Evolutionary conservation across 768 basidiomycete species (phyloP), one percentile per base, ranked within the genome.

Genomic region (Suillus decipiens): DNA sequence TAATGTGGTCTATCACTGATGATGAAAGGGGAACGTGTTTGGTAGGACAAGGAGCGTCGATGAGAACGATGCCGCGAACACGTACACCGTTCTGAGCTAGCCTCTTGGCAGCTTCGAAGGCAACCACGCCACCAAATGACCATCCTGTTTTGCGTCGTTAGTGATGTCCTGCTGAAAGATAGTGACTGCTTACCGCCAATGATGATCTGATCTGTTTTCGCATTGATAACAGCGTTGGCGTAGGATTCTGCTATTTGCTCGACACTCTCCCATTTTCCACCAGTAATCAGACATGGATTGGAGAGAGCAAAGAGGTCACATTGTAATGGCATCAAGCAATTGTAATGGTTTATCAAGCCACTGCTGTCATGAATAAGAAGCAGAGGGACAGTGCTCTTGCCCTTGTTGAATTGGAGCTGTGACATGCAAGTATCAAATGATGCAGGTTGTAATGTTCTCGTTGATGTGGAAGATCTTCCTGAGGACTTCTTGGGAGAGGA

Each of bases 61-160:
- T 86, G 63, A 90, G 76, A 10, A 90, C 66, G 50, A 92, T 75
- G 0, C 89, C 90, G 58, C 76, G 75, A 24, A 89, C 84, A 1
- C 65, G 57, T 10, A 81, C 66, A 3, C 82, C 84, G 5, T 69
- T 75, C 1, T 57, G 17, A 14, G 14, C 6, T 19, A 91, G 80
- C 33, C 83, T 82, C 0, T 79, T 80, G 19, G 86, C 84, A 2
- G 84, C 75, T 68, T 90, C 90, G 67, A 85, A 90, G 0, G 90
- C 88, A 0, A 85, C 83, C 5, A 90, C 85, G 2, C 89, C 90
- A 14, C 90, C 90, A 65, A 92, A 89, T 2, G 90, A 92, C 89
- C 89, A 92, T 0, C 90, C 90, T 91, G 60, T 37, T 2, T 11
- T 56, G 37, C 55, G 0, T 24, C 37, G 17, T 56, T 39, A 56